phyloP scores from a whole-genome alignment of 106 monocot genomes.

The Allium sativum region DNA sequence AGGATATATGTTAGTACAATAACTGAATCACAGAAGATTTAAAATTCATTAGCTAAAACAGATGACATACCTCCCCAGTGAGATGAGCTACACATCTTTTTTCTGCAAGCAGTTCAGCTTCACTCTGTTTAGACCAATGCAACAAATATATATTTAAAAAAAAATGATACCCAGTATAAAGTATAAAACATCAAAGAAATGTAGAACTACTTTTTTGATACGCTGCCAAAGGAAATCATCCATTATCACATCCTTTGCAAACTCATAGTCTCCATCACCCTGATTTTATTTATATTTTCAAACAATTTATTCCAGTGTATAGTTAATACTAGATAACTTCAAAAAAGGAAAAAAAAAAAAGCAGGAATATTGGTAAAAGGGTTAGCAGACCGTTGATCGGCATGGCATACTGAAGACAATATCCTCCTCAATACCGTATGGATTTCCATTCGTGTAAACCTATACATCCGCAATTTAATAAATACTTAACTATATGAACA shows the following conservation, averaged over 20 bases:
- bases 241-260: slow-evolving; percentile 60
- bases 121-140: slow-evolving; percentile 32
- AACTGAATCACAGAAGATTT: background rate
- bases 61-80: slow-evolving; percentile 81
- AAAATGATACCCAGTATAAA: background rate
- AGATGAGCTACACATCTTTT: slow-evolving; percentile 98
- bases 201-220: slow-evolving; percentile 56
- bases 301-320: background rate
- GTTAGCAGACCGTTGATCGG: slow-evolving; percentile 47
- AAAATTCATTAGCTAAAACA: background rate
- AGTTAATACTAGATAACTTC: background rate
- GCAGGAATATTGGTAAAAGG: background rate
- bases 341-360: background rate
- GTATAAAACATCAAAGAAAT: background rate
- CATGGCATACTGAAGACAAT: slow-evolving; percentile 98
- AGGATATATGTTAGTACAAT: background rate
- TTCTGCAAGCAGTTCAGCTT: slow-evolving; percentile 93
- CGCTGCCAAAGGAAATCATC: slow-evolving; percentile 75
- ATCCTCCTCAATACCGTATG: slow-evolving; percentile 93
- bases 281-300: slow-evolving; percentile 11
- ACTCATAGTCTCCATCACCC: slow-evolving; percentile 98
- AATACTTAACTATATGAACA: too few relatives aligned
- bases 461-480: slow-evolving; percentile 1
- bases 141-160: background rate
- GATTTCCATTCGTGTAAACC: slow-evolving; percentile 91